phyloP scores from a whole-genome alignment of 345 rosid species.

The Abelmoschus esculentus region DNA sequence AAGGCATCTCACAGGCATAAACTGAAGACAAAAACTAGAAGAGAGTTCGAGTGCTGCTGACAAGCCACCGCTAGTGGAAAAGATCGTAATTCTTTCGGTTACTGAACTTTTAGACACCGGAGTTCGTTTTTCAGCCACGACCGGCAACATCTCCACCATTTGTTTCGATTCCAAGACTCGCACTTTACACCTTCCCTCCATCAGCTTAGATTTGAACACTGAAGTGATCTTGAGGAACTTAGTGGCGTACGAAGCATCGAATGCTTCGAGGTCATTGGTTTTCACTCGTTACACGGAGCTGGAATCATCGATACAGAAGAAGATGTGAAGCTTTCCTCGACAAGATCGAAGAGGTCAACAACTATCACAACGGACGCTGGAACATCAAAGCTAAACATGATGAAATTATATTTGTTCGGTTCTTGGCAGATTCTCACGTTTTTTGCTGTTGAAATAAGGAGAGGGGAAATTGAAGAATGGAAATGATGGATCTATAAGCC shows the following conservation, averaged over 20 bases:
- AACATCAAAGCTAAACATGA: constrained; percentile 37
- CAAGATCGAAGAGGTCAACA: constrained; percentile 67
- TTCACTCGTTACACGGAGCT: constrained; percentile 73
- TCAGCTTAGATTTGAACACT: constrained; percentile 53
- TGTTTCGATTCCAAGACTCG: constrained; percentile 32
- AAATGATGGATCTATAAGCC: too few species aligned
- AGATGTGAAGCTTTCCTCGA: constrained; percentile 58
- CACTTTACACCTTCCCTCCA: constrained; percentile 41
- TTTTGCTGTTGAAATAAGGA: too few species aligned
- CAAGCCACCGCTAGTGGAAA: constrained; percentile 53
- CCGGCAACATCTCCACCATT: constrained; percentile 36
- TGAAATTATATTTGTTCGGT: constrained; percentile 39
- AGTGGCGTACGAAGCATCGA: constrained; percentile 69
- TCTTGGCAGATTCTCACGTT: constrained; percentile 62
- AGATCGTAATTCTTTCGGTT: constrained; percentile 66
- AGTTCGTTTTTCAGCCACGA: constrained; percentile 34
- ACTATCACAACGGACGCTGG: constrained; percentile 46
- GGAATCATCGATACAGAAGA: constrained; percentile 64
- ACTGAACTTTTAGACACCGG: constrained; percentile 39
- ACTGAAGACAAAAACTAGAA: constrained; percentile 15
- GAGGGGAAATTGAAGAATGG: too few species aligned
- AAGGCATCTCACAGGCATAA: too few species aligned
- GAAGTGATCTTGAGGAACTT: constrained; percentile 59
- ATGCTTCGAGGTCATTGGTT: constrained; percentile 48
- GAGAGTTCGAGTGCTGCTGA: background rate